Conservation (phyloP, 106 monocot genomes). For the Agapanthus africanus region DNA sequence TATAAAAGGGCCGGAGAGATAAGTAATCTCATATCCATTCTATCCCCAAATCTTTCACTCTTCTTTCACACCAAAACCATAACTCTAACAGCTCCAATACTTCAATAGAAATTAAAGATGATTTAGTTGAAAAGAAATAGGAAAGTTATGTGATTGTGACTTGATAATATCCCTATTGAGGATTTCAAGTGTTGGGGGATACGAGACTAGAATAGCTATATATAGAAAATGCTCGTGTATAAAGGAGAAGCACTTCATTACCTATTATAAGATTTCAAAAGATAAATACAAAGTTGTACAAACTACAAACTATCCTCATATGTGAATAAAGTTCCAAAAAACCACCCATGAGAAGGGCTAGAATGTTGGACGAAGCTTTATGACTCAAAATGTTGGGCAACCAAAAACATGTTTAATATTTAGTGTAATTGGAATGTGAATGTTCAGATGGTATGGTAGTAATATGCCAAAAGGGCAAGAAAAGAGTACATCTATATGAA, state of each 20-base stretch:
- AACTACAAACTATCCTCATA: too few relatives aligned
- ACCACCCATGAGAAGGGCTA: not conserved
- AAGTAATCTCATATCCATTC: too few relatives aligned
- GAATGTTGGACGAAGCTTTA: not conserved
- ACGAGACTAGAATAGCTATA: not conserved
- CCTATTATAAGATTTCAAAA: not conserved
- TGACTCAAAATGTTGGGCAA: not conserved
- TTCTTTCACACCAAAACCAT: too few relatives aligned
- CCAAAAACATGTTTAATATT: not conserved
- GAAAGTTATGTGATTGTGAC: not conserved
- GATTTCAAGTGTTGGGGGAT: not conserved
- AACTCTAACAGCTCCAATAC: too few relatives aligned
- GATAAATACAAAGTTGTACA: not conserved
- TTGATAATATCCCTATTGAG: not conserved
- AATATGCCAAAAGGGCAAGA: not conserved
- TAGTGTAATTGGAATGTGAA: not conserved
- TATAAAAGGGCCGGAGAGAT: too few relatives aligned
- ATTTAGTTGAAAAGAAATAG: not conserved
- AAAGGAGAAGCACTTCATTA: not conserved
- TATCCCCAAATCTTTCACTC: too few relatives aligned
- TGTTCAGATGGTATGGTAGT: not conserved
- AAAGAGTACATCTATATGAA: not conserved
- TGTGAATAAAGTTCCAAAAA: not conserved
- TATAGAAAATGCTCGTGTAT: not conserved
- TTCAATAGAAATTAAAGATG: not conserved